A percentile compares a stretch with the other conserved stretches of the same genome.
Conservation (phyloP, 2,329 filamentous ascomycete genomes). For the Sporothrix luriei region DNA sequence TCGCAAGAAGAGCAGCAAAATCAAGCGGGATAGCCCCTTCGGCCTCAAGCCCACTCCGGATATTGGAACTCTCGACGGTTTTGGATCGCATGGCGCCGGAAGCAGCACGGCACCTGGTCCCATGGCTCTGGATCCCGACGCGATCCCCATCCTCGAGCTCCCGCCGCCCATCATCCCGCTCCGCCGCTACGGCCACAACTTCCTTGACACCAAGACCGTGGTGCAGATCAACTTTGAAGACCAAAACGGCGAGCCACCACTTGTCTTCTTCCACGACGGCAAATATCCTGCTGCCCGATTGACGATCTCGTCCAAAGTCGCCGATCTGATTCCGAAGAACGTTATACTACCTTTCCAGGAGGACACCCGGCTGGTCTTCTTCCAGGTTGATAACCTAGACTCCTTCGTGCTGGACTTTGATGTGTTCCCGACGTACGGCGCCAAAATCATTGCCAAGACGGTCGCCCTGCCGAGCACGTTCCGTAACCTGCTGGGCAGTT, state of each 20-base stretch:
- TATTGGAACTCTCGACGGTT: not conserved
- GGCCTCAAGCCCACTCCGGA: slow-evolving; percentile 43
- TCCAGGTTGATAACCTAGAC: slow-evolving; percentile 92
- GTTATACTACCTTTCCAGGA: slow-evolving; percentile 95
- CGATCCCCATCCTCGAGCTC: slow-evolving; percentile 87
- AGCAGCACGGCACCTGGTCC: slow-evolving; percentile 57
- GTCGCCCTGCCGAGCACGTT: slow-evolving; percentile 89
- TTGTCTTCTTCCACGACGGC: slow-evolving; percentile 95
- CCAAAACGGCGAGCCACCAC: slow-evolving; percentile 69
- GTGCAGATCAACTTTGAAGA: slow-evolving; percentile 91
- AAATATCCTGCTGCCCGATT: slow-evolving; percentile 94
- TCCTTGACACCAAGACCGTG: slow-evolving; percentile 95
- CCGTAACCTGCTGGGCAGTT: slow-evolving; percentile 71
- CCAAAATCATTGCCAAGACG: slow-evolving; percentile 94
- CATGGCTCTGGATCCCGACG: slow-evolving; percentile 76
- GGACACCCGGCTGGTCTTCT: slow-evolving; percentile 88
- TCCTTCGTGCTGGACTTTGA: slow-evolving; percentile 96
- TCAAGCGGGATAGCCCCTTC: slow-evolving; percentile 48
- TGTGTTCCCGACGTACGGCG: slow-evolving; percentile 95
- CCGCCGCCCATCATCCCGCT: slow-evolving; percentile 95
- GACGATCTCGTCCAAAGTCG: slow-evolving; percentile 94
- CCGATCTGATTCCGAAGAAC: slow-evolving; percentile 94
- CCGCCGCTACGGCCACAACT: slow-evolving; percentile 94
- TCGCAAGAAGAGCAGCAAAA: slow-evolving; percentile 42
- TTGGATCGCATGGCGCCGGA: slow-evolving; percentile 48